Base-by-base conservation (phyloP, 1,284 basidiomycete species). In the Sporisorium reilianum region DNA sequence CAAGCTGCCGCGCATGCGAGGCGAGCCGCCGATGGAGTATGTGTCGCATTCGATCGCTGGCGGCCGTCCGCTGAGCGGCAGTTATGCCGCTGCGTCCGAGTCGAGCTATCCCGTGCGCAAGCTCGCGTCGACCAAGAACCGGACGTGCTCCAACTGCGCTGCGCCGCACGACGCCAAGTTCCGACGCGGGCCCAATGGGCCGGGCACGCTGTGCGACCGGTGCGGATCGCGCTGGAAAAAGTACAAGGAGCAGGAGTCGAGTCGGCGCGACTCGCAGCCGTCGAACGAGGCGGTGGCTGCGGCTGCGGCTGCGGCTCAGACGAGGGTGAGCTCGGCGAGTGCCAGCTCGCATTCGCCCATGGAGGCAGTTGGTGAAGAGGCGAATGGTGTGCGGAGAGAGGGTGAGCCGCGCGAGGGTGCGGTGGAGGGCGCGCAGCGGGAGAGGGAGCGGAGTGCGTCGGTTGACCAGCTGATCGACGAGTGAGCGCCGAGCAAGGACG, bases 91-190 rank as follows among this genome's bases (percentile, higher is more conserved):
- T n/a, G n/a, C n/a, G n/a, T n/a, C n/a, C n/a, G n/a, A n/a, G n/a
- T n/a, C n/a, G n/a, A 55, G 22, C 36, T 68, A 62, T 34, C 71
- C 71, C 1, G 41, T 74, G 4, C 74, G 75, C 12, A 78, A 72
- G 25, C 72, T 78, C 1, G 77, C 77, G 12, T 73, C 75, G 4
- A 78, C 72, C 51, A 80, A 79, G 45, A 79, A 71, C 23, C 51
- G 74, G 25, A 76, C 74, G 8, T 76, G 74, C 40, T 65, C 65
- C 45, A 72, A 68, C 50, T 76, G 74, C 36, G 58, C 69, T 11
- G 74, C 74, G 25, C 74, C 74, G 1, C 74, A 76, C 74, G 69
- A 76, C 38, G 74, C 74, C 41, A 76, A 76, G 48, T 76, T 76
- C 22, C 65, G 74, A 16, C 61, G 69, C 5, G 69, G 74, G 0